Percentiles rank a stretch among this genome's conserved stretches.
Evolutionary conservation across 306 rosid species (phyloP).

Genomic region (Acacia confusa): DNA sequence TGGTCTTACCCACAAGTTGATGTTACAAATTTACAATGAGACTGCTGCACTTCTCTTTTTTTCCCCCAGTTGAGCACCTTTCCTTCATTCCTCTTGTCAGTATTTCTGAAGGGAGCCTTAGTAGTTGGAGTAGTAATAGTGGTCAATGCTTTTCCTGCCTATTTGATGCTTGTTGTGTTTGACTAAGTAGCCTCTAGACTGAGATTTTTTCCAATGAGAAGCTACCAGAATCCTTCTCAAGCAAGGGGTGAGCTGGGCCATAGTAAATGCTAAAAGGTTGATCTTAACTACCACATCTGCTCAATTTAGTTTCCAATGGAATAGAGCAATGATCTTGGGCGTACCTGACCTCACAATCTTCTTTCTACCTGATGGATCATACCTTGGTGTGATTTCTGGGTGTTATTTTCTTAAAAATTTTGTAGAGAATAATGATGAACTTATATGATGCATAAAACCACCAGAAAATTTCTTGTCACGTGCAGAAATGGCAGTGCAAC

Average conservation of each 20-base stretch:
- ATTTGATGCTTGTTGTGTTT: not conserved
- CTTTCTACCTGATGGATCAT: not conserved
- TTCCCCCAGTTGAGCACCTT: not conserved
- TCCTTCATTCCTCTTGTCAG: not conserved
- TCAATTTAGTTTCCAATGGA: not conserved
- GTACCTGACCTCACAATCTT: not conserved
- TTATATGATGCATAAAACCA: not conserved
- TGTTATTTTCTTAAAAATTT: not conserved
- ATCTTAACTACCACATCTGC: not conserved
- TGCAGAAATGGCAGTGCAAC: not conserved
- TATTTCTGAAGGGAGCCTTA: not conserved
- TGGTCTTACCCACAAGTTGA: not conserved
- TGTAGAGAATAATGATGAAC: not conserved
- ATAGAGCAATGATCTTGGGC: not conserved
- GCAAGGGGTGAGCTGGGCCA: not conserved
- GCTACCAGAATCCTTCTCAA: not conserved
- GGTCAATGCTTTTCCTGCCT: not conserved
- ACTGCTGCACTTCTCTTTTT: not conserved
- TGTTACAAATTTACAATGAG: not conserved
- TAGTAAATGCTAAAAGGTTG: not conserved
- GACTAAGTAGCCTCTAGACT: not conserved
- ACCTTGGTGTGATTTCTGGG: not conserved
- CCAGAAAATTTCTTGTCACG: slow-evolving; percentile 2
- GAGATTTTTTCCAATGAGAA: not conserved
- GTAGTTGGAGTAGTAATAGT: not conserved